Percentiles rank a stretch among this genome's conserved stretches.
Evolutionary conservation across 306 rosid species (phyloP).

Genomic region (Myrica gale): DNA sequence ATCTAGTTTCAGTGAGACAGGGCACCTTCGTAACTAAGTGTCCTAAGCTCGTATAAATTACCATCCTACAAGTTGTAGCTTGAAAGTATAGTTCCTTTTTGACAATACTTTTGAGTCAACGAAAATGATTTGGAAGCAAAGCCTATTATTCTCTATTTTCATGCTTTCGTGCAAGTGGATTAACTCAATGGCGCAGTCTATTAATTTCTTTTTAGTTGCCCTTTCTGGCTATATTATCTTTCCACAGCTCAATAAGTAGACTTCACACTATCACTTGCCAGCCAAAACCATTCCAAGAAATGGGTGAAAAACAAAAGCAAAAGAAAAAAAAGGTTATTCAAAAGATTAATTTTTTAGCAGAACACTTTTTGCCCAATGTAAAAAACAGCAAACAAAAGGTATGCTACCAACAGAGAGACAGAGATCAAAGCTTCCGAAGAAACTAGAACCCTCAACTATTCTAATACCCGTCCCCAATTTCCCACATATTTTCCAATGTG

Average conservation of each 20-base stretch:
- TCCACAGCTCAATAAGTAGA: background rate
- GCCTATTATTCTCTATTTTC: background rate
- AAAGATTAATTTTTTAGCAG: background rate
- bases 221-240: background rate
- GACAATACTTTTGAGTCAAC: conserved; percentile 19
- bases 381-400: background rate
- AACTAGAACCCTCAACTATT: background rate
- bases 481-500: conserved; percentile 4
- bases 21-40: background rate
- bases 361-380: background rate
- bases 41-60: background rate
- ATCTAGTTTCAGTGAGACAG: background rate
- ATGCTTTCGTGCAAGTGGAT: background rate
- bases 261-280: background rate
- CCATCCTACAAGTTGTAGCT: background rate
- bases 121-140: background rate
- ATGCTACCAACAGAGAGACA: background rate
- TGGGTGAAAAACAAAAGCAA: background rate
- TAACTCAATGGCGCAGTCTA: background rate
- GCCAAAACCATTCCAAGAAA: background rate
- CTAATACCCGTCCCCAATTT: background rate
- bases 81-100: background rate
- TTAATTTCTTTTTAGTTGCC: background rate
- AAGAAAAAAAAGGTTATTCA: background rate
- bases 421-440: background rate